phyloP scores from a whole-genome alignment of 352 stramenopile species.

The Phytophthora pini region DNA sequence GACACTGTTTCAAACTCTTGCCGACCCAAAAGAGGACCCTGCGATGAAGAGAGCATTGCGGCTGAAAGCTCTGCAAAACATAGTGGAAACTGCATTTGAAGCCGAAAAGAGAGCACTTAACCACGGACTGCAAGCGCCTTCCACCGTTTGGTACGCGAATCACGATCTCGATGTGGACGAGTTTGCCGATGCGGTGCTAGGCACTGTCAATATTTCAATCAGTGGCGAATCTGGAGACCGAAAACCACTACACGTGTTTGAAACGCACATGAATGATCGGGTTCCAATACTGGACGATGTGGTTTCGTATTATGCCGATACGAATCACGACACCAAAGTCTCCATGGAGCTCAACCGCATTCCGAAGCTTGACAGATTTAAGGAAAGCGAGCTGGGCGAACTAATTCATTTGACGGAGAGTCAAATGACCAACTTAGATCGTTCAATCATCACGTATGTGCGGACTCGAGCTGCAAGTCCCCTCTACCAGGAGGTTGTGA shows the following conservation, averaged over 20 bases:
- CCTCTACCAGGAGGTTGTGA: slow-evolving; percentile 47
- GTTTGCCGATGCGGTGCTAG: slow-evolving; percentile 61
- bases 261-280: slow-evolving; percentile 32
- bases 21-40: slow-evolving; percentile 10
- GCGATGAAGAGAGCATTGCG: slow-evolving; percentile 38
- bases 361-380: slow-evolving; percentile 37
- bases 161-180: slow-evolving; percentile 61
- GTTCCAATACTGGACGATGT: slow-evolving; percentile 38
- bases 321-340: slow-evolving; percentile 35
- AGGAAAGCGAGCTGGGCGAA: slow-evolving; percentile 41
- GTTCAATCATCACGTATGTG: slow-evolving; percentile 38
- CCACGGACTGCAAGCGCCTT: slow-evolving; percentile 57
- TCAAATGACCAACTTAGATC: slow-evolving; percentile 37
- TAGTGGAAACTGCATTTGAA: slow-evolving; percentile 50
- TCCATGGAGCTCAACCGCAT: slow-evolving; percentile 35
- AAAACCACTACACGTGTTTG: slow-evolving; percentile 42
- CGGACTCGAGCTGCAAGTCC: slow-evolving; percentile 35
- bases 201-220: slow-evolving; percentile 46
- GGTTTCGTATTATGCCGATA: slow-evolving; percentile 54
- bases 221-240: slow-evolving; percentile 15
- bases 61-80: slow-evolving; percentile 36
- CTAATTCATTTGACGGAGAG: slow-evolving; percentile 33
- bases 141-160: slow-evolving; percentile 65
- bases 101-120: slow-evolving; percentile 47
- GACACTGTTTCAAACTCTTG: slow-evolving; percentile 34